phyloP scores from a whole-genome alignment of 2,329 filamentous ascomycete species.

The Pseudocercospora vitis region DNA sequence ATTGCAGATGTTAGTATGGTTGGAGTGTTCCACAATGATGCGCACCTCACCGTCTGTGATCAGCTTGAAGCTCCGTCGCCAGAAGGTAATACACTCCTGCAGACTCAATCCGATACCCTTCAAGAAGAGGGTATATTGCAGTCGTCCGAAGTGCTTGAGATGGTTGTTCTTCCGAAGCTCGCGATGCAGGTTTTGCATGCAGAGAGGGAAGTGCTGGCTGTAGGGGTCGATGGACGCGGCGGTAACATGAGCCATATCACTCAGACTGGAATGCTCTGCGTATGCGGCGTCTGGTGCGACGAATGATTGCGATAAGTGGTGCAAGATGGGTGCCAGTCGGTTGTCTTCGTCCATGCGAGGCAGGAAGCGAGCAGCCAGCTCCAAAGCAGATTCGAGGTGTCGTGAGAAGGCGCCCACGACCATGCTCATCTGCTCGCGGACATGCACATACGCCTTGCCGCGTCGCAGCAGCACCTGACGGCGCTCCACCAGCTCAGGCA shows the following conservation, averaged over 20 bases:
- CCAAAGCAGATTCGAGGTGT: slow-evolving; percentile 75
- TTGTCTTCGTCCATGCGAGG: slow-evolving; percentile 96
- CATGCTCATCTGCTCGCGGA: slow-evolving; percentile 82
- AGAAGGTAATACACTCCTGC: slow-evolving; percentile 91
- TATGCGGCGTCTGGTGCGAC: slow-evolving; percentile 86
- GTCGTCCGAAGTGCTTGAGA: slow-evolving; percentile 86
- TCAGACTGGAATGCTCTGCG: slow-evolving; percentile 57
- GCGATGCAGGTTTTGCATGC: slow-evolving; percentile 89
- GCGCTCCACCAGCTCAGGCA: slow-evolving; percentile 83
- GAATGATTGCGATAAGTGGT: slow-evolving; percentile 92
- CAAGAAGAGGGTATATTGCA: slow-evolving; percentile 94
- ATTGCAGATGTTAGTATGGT: slow-evolving; percentile 10
- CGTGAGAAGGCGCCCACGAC: slow-evolving; percentile 82
- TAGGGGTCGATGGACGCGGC: slow-evolving; percentile 78
- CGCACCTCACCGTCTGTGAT: slow-evolving; percentile 64
- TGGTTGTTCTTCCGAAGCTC: slow-evolving; percentile 84
- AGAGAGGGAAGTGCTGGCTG: slow-evolving; percentile 81
- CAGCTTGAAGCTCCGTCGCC: slow-evolving; percentile 81
- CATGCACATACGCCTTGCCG: slow-evolving; percentile 89
- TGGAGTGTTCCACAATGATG: not conserved
- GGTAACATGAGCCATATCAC: slow-evolving; percentile 71
- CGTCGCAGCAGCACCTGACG: slow-evolving; percentile 72
- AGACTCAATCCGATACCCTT: slow-evolving; percentile 91
- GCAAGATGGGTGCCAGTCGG: slow-evolving; percentile 72
- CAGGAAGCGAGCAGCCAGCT: slow-evolving; percentile 87